These are phyloP conservation scores for Solioccasus polychromus DNA, from an alignment of 768 basidiomycete species.

Conservation along the genomic window DNA sequence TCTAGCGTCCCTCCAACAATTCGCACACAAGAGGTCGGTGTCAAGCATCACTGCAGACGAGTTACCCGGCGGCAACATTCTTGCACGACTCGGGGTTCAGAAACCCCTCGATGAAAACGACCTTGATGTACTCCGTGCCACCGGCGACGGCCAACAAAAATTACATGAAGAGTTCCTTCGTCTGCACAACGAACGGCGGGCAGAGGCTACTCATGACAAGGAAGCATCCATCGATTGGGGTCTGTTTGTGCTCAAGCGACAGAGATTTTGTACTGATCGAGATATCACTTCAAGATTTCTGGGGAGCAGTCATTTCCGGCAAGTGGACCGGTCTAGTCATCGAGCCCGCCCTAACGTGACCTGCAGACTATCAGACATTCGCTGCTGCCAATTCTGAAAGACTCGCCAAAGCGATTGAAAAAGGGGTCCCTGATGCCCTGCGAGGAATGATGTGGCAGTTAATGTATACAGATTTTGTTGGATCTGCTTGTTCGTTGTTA, in stretches of 20 bases:
- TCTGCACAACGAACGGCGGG: conserved; percentile 54
- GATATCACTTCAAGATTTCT: conserved; percentile 62
- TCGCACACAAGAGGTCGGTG: conserved; percentile 58
- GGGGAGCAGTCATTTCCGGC: conserved; percentile 93
- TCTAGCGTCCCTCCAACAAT: conserved; percentile 22
- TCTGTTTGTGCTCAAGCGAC: conserved; percentile 31
- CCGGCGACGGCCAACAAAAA: conserved; percentile 64
- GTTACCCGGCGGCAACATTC: conserved; percentile 44
- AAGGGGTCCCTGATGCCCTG: conserved; percentile 83
- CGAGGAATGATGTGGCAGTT: conserved; percentile 97
- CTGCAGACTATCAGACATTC: conserved; percentile 80
- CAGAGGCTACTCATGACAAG: conserved; percentile 35
- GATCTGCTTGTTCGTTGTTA: conserved; percentile 7
- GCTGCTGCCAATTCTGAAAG: conserved; percentile 76
- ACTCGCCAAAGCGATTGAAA: conserved; percentile 86
- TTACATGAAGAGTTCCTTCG: conserved; percentile 76
- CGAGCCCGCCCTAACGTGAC: conserved; percentile 5
- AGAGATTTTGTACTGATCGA: conserved; percentile 3
- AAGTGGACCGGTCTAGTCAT: conserved; percentile 13
- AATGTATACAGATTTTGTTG: conserved; percentile 55
- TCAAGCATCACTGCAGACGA: conserved; percentile 52
- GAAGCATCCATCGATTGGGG: conserved; percentile 73
- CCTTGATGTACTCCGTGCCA: conserved; percentile 39
- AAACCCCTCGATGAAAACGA: conserved; percentile 39
- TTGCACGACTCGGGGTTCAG: conserved; percentile 51